Base-by-base conservation (phyloP, 148 eudicot genomes). In the Limonium bicolor region DNA sequence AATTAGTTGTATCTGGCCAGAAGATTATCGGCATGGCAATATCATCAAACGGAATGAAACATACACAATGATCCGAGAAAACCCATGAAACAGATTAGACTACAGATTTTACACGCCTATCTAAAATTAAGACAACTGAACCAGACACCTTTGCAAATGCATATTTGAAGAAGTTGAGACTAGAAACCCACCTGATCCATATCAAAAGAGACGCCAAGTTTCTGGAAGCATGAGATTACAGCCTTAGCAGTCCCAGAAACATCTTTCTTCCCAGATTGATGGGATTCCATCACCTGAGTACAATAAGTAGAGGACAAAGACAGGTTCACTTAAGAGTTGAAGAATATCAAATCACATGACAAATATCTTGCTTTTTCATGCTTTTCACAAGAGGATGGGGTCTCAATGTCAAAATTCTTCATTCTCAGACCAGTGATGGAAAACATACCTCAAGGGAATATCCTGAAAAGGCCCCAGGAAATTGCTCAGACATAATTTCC, bases 181-280 rank as follows among this genome's bases (percentile, higher is more conserved):
- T n/a, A 5, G 22, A 15, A 13, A 55, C 64, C 40, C 31, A 78
- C 96, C 78, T 82, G 64, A 56, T 78, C 88, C 48, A 70, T 30
- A 16, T 79, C 76, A 60, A 73, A 87, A 5, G 76, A 60, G 22
- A 68, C 94, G 7, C 96, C 96, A 27, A 88, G 74, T 32, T 88
- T 83, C 73, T 83, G 70, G 54, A 88, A 88, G 73, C 86, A 80
- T 31, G 96, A 80, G 45, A 88, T 77, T 53, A 88, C 94, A 61
- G 86, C 94, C 69, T 83, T 88, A 36, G 96, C 94, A 61, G 96
- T 88, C 61, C 96, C 96, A 48, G 96, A 88, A 12, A 78, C 59
- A 58, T 87, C 96, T 74, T 68, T 44, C 58, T 87, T 82, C 65
- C 66, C 66, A 20, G 79, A 51, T 68, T 87, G 96, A 68, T 82